These are phyloP conservation scores for Phialophora verrucosa DNA, from an alignment of 2,329 filamentous ascomycete species.

Conservation along the genomic window DNA sequence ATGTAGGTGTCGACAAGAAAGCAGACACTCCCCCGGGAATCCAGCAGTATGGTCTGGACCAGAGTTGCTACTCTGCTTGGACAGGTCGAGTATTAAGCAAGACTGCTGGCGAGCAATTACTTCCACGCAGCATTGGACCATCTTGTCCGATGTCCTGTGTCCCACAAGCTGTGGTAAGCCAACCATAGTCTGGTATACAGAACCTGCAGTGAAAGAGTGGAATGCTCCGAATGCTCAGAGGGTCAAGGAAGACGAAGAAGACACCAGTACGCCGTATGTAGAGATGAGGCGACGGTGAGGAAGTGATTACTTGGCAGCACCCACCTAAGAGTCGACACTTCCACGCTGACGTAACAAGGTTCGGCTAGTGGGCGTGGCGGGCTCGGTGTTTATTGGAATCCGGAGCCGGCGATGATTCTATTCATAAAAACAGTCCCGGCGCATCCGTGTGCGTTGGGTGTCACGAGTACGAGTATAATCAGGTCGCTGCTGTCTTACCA, in stretches of 20 bases:
- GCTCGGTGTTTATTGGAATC: not conserved
- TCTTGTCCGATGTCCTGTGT: not conserved
- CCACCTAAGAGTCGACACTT: not conserved
- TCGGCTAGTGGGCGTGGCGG: not conserved
- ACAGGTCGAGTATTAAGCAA: not conserved
- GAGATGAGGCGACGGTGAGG: not conserved
- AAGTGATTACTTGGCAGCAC: not conserved
- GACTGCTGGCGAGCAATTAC: not conserved
- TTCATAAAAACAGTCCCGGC: constrained; percentile 13
- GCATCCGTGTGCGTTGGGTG: constrained; percentile 6
- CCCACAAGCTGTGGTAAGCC: not conserved
- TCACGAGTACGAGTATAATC: not conserved
- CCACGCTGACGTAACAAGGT: not conserved
- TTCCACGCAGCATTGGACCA: not conserved
- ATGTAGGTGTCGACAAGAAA: not conserved
- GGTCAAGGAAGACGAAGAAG: not conserved
- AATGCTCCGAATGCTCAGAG: not conserved
- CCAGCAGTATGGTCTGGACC: not conserved
- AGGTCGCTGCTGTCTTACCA: not conserved
- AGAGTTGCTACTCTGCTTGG: not conserved
- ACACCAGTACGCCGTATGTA: not conserved
- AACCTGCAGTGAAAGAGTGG: not conserved
- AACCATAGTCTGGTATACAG: not conserved
- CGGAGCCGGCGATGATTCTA: constrained; percentile 2
- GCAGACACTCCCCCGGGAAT: not conserved